Evolutionary conservation across 768 basidiomycete species (phyloP).

Genomic region (Trametes punicea): DNA sequence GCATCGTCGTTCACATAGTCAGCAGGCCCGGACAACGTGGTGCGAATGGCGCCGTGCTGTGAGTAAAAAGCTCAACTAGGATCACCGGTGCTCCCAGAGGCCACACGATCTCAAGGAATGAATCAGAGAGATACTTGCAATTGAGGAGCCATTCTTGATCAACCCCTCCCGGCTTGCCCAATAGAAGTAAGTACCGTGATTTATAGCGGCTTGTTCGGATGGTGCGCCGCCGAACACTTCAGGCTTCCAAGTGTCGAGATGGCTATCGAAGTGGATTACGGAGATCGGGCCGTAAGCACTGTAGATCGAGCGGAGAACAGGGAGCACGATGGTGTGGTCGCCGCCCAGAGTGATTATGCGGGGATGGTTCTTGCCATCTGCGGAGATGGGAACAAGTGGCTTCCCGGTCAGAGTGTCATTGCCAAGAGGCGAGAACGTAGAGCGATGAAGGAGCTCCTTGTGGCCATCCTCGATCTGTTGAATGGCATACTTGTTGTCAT

Average conservation of each 20-base stretch:
- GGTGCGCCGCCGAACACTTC: constrained; percentile 73
- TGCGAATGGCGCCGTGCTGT: constrained; percentile 85
- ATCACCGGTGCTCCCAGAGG: constrained; percentile 49
- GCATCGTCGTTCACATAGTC: constrained; percentile 78
- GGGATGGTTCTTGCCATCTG: constrained; percentile 74
- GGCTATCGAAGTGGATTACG: constrained; percentile 86
- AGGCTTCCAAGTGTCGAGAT: constrained; percentile 79
- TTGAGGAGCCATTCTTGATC: constrained; percentile 72
- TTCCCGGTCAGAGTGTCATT: constrained; percentile 60
- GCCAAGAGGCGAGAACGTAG: constrained; percentile 57
- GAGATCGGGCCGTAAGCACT: constrained; percentile 76
- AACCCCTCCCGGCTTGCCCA: constrained; percentile 83
- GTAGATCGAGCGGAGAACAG: constrained; percentile 64
- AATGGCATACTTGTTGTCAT: constrained; percentile 72
- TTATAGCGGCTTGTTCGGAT: constrained; percentile 69
- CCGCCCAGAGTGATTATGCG: constrained; percentile 82
- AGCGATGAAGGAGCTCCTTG: constrained; percentile 63
- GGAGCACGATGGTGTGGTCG: constrained; percentile 80
- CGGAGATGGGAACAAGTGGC: constrained; percentile 53
- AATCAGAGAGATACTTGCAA: constrained; percentile 62
- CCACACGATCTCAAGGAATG: constrained; percentile 18
- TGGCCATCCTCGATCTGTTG: constrained; percentile 73
- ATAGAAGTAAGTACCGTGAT: constrained; percentile 90
- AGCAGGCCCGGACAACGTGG: constrained; percentile 71
- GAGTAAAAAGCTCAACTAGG: constrained; percentile 58